phyloP scores from a whole-genome alignment of 2,329 filamentous ascomycete species.

The Penicillium rolfsii region DNA sequence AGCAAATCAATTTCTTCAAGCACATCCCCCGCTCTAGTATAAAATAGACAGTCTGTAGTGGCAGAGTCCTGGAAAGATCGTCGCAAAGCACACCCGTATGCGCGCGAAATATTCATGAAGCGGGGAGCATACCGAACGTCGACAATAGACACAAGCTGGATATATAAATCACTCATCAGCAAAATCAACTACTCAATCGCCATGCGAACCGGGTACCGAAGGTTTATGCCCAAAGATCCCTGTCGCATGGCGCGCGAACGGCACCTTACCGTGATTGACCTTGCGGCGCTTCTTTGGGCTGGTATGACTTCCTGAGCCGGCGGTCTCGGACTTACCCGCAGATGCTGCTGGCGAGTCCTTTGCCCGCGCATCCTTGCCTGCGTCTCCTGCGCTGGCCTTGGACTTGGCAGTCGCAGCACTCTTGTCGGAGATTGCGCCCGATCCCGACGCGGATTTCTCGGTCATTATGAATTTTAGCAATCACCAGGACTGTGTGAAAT shows the following conservation, averaged over 20 bases:
- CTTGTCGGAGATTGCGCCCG: conserved; percentile 32
- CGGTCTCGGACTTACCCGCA: conserved; percentile 39
- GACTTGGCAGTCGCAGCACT: conserved; percentile 28
- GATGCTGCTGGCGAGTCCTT: conserved; percentile 36
- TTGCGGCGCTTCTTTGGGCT: conserved; percentile 84
- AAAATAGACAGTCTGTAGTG: neutral
- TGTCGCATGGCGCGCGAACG: conserved; percentile 32
- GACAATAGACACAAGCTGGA: conserved; percentile 85
- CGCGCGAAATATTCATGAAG: neutral
- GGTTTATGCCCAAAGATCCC: conserved; percentile 26
- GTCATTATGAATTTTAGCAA: conserved; percentile 33
- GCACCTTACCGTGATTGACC: conserved; percentile 78
- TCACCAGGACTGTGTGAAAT: conserved; percentile 27
- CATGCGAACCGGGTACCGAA: conserved; percentile 22
- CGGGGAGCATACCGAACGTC: conserved; percentile 77
- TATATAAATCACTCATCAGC: conserved; percentile 34
- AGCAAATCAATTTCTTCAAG: conserved; percentile 46
- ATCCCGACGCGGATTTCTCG: conserved; percentile 30
- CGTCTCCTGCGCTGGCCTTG: conserved; percentile 33
- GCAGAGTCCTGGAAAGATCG: neutral
- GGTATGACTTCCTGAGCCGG: conserved; percentile 39
- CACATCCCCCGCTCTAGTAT: neutral
- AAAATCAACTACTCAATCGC: conserved; percentile 23
- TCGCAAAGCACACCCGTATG: conserved; percentile 28
- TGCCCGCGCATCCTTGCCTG: conserved; percentile 36